Conservation (phyloP, 345 rosid species). For the Leavenworthia alabamica region DNA sequence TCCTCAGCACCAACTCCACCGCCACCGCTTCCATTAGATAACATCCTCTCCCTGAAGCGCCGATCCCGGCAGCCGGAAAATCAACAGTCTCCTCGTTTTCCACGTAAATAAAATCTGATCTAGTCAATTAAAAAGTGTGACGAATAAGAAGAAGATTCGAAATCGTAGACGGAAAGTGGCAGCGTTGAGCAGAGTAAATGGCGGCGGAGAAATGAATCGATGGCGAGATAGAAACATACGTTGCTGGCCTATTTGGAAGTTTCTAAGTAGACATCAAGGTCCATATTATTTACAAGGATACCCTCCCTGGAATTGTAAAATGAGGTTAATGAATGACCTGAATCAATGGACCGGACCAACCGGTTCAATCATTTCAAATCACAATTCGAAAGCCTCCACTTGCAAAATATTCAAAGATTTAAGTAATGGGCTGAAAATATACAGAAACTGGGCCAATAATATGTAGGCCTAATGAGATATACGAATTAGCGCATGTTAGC, state of each 20-base stretch:
- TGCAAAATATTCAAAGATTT: background rate
- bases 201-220: conserved; percentile 35
- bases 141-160: background rate
- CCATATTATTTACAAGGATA: background rate
- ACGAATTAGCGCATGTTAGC: background rate
- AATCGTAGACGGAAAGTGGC: conserved; percentile 18
- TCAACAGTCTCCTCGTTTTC: conserved; percentile 4
- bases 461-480: background rate
- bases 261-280: conserved; percentile 1
- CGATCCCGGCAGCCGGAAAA: conserved; percentile 14
- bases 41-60: conserved; percentile 31
- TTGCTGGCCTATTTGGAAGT: background rate
- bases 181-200: conserved; percentile 21
- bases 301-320: background rate
- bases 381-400: background rate
- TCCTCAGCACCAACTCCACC: conserved; percentile 36
- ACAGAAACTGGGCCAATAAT: background rate
- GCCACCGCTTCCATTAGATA: conserved; percentile 37
- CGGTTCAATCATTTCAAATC: background rate
- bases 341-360: background rate
- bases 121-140: background rate
- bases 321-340: background rate
- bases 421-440: background rate
- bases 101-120: background rate
- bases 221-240: conserved; percentile 24